These are phyloP conservation scores for Wickerhamiella occidentalis DNA, from an alignment of 805 yeast genomes.

Conservation along the genomic window DNA sequence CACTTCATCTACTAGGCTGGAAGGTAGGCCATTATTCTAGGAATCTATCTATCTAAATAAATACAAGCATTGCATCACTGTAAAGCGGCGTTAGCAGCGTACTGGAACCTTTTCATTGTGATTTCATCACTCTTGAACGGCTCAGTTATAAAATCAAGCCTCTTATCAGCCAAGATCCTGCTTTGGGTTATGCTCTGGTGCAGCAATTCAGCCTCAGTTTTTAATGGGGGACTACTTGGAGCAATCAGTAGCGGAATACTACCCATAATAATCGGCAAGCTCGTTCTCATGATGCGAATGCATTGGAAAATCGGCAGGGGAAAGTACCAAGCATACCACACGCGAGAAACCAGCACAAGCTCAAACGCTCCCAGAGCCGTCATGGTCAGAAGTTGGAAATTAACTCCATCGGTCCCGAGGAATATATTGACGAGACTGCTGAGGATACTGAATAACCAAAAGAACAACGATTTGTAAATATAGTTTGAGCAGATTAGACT, in stretches of 20 bases:
- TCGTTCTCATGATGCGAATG: not conserved
- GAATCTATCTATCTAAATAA: not conserved
- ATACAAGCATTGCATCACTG: not conserved
- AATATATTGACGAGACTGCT: not conserved
- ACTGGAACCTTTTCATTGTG: not conserved
- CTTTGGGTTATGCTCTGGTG: not conserved
- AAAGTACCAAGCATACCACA: conserved; percentile 6
- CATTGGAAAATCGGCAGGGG: conserved; percentile 9
- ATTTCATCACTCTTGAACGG: not conserved
- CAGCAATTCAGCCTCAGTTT: not conserved
- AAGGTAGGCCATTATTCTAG: too few species aligned
- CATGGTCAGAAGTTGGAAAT: not conserved
- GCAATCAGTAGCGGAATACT: not conserved
- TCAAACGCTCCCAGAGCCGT: not conserved
- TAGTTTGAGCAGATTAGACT: not conserved
- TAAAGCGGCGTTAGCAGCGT: not conserved
- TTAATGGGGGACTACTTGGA: not conserved
- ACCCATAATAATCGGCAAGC: not conserved
- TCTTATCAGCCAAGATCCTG: not conserved
- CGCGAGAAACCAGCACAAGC: not conserved
- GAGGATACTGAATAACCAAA: not conserved
- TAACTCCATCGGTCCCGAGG: not conserved
- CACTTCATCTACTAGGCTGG: too few species aligned
- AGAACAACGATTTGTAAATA: not conserved
- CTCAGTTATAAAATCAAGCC: not conserved